Base-by-base conservation (phyloP, 306 rosid genomes). In the Rosa lucieae region DNA sequence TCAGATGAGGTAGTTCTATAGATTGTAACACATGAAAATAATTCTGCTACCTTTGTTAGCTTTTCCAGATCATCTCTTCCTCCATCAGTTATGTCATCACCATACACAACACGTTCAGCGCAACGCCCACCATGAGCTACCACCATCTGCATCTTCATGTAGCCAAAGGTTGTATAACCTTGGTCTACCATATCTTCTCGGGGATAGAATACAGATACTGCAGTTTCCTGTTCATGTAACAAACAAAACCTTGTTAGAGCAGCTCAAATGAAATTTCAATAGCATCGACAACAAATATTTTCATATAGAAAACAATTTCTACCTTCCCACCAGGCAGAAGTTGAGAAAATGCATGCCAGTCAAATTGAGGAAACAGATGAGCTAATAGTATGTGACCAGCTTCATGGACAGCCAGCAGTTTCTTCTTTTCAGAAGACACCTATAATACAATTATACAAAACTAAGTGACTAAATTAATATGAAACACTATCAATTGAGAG, bases 271-370 rank as follows among this genome's bases (percentile, higher is more conserved):
- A 76, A 70, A 75, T 43, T 67, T 48, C 72, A 72, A 78, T 71
- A 70, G 74, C 70, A 81, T 43, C 1, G 74, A 78, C 40, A 10
- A 17, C 6, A n/a, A 5, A 42, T 61, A 75, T 79, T 72, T 20
- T 55, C 23, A 29, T 65, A 29, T 49, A 51, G 83, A 77, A 43
- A 84, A 8, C 78, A 88, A 39, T 47, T 56, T 82, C 61, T 85
- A 93, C 99, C 98, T 95, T 95, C 74, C 99, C 99, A 81, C 97
- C 98, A 12, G 98, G 99, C 70, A 93, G 88, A 86, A 95, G 99
- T 89, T 95, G 99, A 37, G 99, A 95, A 88, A 95, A 95, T 75
- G 99, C 99, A 83, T 93, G 99, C 97, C 96, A 95, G 84, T 95
- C 98, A 85, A 89, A 95, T 85, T 84, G 92, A 73, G 99, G 99